Conservation (phyloP, 148 eudicot species). For the Heliamphora exappendiculata region DNA sequence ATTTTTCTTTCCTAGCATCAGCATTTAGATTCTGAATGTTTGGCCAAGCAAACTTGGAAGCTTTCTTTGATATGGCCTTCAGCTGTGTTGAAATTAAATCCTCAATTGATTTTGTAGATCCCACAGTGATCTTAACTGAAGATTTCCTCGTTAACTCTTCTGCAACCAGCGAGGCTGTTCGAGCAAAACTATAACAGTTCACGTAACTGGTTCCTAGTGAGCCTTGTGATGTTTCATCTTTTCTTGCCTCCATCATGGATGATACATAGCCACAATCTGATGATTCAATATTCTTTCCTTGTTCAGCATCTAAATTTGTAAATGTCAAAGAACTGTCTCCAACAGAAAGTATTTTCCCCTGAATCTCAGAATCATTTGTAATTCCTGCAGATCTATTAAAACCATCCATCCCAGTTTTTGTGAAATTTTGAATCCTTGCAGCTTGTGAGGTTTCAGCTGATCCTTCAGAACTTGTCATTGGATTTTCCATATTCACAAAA, state of each 20-base stretch:
- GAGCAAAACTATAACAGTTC: constrained; percentile 69
- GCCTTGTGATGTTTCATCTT: constrained; percentile 14
- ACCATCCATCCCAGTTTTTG: constrained; percentile 15
- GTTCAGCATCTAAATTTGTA: constrained; percentile 21
- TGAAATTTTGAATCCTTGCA: constrained; percentile 18
- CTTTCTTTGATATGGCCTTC: constrained; percentile 54
- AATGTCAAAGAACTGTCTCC: constrained; percentile 16
- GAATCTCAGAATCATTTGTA: constrained; percentile 13
- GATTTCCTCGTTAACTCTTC: constrained; percentile 59
- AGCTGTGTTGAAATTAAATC: constrained; percentile 58
- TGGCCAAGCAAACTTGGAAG: constrained; percentile 59
- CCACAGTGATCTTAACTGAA: constrained; percentile 39
- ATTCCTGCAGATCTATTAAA: constrained; percentile 3
- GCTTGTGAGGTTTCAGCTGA: constrained; percentile 59
- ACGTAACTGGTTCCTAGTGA: constrained; percentile 32
- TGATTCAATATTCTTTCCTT: constrained; percentile 29
- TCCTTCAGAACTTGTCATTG: constrained; percentile 48
- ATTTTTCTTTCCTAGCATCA: constrained; percentile 60
- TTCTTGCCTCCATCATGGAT: constrained; percentile 16
- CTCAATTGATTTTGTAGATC: constrained; percentile 43
- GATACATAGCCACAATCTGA: constrained; percentile 13
- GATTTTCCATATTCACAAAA: constrained; percentile 27
- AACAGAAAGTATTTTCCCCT: constrained; percentile 15
- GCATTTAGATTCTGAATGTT: constrained; percentile 27
- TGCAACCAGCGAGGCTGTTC: constrained; percentile 51